A percentile compares a stretch with the other conserved stretches of the same genome.
Evolutionary conservation across 78 protist species (phyloP).

Genomic region (slime mould (Dictyostelium discoideum)): dicty_2.7 NC_007089.4:2603001-2603500

Average conservation of each 20-base stretch:
- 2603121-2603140: background rate
- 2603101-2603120: background rate
- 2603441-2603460: background rate
- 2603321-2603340: background rate
- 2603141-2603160: background rate
- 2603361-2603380: background rate
- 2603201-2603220: background rate
- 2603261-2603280: background rate
- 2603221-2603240: background rate
- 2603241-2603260: background rate
- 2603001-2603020: background rate
- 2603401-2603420: background rate
- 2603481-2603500: constrained; percentile 62
- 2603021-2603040: background rate
- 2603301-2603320: background rate
- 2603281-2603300: background rate
- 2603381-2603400: background rate
- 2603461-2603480: constrained; percentile 48
- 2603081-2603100: background rate
- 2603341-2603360: background rate
- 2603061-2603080: background rate
- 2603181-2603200: constrained; percentile 44
- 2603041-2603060: background rate
- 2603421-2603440: background rate
- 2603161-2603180: constrained; percentile 31